Conservation (phyloP, 2,329 filamentous ascomycete genomes). For the Diaporthe eres region DNA sequence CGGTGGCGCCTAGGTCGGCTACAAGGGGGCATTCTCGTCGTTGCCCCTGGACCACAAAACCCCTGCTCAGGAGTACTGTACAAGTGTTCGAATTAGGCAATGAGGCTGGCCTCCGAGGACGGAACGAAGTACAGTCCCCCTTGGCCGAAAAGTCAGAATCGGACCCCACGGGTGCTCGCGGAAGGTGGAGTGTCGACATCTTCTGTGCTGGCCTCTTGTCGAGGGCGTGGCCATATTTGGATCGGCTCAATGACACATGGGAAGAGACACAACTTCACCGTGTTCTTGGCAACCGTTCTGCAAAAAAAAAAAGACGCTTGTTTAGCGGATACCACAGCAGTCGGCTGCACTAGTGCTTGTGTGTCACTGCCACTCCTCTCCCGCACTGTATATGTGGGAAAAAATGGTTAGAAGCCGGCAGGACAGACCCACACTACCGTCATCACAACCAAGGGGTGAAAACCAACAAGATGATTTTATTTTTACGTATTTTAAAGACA, state of each 20-base stretch:
- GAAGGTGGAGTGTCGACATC: slow-evolving; percentile 17
- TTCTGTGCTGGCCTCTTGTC: neutral
- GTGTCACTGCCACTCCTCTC: neutral
- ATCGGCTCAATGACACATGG: slow-evolving; percentile 32
- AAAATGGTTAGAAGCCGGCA: neutral
- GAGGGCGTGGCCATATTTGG: slow-evolving; percentile 19
- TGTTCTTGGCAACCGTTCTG: slow-evolving; percentile 19
- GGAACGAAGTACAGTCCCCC: slow-evolving; percentile 9
- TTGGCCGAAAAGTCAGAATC: slow-evolving; percentile 10
- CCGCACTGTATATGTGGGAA: slow-evolving; percentile 23
- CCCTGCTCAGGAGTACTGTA: slow-evolving; percentile 25
- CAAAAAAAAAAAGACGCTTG: slow-evolving; percentile 19
- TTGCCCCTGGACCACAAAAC: slow-evolving; percentile 1
- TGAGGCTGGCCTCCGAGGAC: slow-evolving; percentile 30
- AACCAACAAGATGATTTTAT: neutral
- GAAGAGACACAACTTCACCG: slow-evolving; percentile 18
- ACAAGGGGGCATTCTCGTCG: slow-evolving; percentile 13
- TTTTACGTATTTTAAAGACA: too few relatives aligned
- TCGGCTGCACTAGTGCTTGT: neutral
- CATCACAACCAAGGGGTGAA: too few relatives aligned
- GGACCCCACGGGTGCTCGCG: slow-evolving; percentile 24
- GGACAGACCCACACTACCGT: neutral
- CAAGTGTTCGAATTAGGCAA: neutral
- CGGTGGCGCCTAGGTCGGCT: slow-evolving; percentile 28
- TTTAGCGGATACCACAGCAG: slow-evolving; percentile 15